A percentile compares a stretch with the other conserved stretches of the same genome.
Evolutionary conservation across 1,139 yeast species (phyloP).

Genomic region (Pichia sp.): DNA sequence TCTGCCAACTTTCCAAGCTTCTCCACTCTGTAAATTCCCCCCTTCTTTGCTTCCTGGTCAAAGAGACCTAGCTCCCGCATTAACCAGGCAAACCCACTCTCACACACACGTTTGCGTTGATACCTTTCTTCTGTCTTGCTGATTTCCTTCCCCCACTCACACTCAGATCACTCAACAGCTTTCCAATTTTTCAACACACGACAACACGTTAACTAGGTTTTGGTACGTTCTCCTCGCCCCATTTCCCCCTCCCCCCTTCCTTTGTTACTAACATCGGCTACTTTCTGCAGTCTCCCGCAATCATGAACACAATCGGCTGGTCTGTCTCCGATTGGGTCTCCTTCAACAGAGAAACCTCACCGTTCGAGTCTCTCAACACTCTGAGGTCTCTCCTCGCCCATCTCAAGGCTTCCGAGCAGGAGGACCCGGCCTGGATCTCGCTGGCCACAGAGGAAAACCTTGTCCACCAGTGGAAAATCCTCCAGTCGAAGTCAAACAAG

Average conservation of each 20-base stretch:
- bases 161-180: too few relatives aligned
- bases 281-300: background rate
- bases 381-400: constrained; percentile 39
- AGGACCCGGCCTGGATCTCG: constrained; percentile 90
- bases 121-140: too few relatives aligned
- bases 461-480: constrained; percentile 70
- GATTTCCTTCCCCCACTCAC: too few relatives aligned
- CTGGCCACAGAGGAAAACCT: constrained; percentile 59
- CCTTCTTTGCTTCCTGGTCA: too few relatives aligned
- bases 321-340: constrained; percentile 67
- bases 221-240: background rate
- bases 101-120: background rate
- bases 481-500: constrained; percentile 60
- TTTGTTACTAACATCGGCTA: background rate
- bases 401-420: constrained; percentile 41
- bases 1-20: background rate
- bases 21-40: too few relatives aligned
- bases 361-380: constrained; percentile 53
- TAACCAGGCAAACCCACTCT: background rate
- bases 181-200: too few relatives aligned
- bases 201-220: too few relatives aligned
- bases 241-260: background rate
- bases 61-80: too few relatives aligned
- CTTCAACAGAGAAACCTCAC: constrained; percentile 62
- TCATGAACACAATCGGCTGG: constrained; percentile 45